phyloP scores from a whole-genome alignment of 2,329 filamentous ascomycete genomes.

The Fusarium xylarioides region DNA sequence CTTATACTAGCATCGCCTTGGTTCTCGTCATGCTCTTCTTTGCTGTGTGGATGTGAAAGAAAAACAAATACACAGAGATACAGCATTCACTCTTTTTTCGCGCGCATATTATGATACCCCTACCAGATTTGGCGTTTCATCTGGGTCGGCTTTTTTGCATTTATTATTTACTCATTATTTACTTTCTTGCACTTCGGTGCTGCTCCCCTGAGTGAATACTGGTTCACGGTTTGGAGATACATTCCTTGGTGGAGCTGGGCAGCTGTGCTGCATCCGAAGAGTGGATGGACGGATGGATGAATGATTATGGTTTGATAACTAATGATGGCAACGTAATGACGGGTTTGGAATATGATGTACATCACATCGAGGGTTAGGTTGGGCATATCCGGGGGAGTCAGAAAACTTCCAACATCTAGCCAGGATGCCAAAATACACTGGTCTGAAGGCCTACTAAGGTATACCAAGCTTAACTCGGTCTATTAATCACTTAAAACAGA shows the following conservation, averaged over 20 bases:
- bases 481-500: neutral
- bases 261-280: constrained; percentile 26
- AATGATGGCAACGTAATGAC: constrained; percentile 34
- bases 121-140: constrained; percentile 39
- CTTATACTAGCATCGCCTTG: constrained; percentile 42
- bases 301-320: constrained; percentile 38
- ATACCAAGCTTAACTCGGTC: neutral
- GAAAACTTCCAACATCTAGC: neutral
- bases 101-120: constrained; percentile 41
- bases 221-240: constrained; percentile 14
- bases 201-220: constrained; percentile 7
- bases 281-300: constrained; percentile 26
- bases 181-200: neutral
- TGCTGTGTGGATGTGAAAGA: constrained; percentile 40
- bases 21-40: constrained; percentile 44
- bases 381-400: constrained; percentile 1
- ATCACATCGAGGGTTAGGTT: constrained; percentile 3
- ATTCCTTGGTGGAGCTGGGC: constrained; percentile 14
- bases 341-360: constrained; percentile 5
- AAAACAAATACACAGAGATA: neutral
- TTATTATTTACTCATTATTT: constrained; percentile 2
- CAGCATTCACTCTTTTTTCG: constrained; percentile 10
- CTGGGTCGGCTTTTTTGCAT: constrained; percentile 35
- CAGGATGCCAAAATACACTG: neutral
- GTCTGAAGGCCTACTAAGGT: neutral